Evolutionary conservation across 768 basidiomycete genomes (phyloP).

Genomic region (Kwoniella mangroviensis): DNA sequence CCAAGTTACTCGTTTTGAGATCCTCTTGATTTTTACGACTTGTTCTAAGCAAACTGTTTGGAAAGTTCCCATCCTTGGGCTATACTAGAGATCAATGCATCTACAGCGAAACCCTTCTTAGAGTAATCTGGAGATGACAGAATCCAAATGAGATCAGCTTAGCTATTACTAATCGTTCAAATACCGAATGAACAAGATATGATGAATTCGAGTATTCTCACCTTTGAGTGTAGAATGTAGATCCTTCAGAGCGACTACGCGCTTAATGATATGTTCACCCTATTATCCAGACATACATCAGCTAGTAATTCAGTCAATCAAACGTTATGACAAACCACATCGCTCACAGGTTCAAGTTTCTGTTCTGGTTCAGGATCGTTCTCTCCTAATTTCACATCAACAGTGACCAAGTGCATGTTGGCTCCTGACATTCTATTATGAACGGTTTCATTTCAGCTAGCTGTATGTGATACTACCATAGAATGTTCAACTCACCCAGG

Average conservation of each 20-base stretch:
- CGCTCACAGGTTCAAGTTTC: conserved; percentile 65
- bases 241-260: conserved; percentile 71
- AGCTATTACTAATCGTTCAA: not conserved
- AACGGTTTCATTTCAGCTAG: not conserved
- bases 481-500: conserved; percentile 40
- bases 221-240: conserved; percentile 71
- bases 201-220: conserved; percentile 51
- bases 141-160: not conserved
- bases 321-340: not conserved
- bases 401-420: conserved; percentile 83
- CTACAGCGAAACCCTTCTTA: conserved; percentile 65
- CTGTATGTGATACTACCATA: no score
- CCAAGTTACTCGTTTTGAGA: no score
- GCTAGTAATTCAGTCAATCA: conserved; percentile 1
- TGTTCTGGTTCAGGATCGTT: conserved; percentile 64
- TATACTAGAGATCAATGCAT: conserved; percentile 77
- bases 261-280: conserved; percentile 82
- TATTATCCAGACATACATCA: conserved; percentile 38
- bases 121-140: conserved; percentile 53
- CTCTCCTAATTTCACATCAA: conserved; percentile 67
- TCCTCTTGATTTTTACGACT: no score
- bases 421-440: conserved; percentile 84
- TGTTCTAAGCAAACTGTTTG: conserved; percentile 11
- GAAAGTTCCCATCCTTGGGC: conserved; percentile 66
- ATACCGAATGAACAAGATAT: no score